Base-by-base conservation (phyloP, 2,329 filamentous ascomycete genomes). In the Aureobasidium zeae region DNA sequence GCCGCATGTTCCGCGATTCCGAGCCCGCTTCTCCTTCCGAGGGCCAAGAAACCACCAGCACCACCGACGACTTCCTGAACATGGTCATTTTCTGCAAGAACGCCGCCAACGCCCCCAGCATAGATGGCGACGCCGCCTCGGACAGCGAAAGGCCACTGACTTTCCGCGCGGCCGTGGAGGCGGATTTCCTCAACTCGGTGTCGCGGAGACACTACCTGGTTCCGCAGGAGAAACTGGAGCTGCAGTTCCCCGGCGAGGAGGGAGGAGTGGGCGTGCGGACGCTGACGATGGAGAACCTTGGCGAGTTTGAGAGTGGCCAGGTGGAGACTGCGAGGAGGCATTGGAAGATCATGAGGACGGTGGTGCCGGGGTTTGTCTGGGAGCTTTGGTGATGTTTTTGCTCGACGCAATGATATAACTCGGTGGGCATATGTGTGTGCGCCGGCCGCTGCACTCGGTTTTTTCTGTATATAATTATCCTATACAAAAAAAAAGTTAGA, bases 51-150 rank as follows among this genome's bases (percentile, higher is more conserved):
- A 39, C 48, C 2, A n/a, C n/a, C n/a, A n/a, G n/a, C n/a, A n/a
- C n/a, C n/a, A n/a, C n/a, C n/a, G n/a, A n/a, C n/a, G 85, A 94
- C 57, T 95, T 96, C 61, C 86, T 87, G 59, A 98, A 98, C 68
- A 86, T 96, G 75, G 84, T 96, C 34, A 79, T 96, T 48, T 95
- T 95, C 68, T 98, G 91, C 70, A 64, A 67, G 0, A 43, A 43
- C 4, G 12, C 34, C 15, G 26, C 19, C 11, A n/a, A n/a, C n/a
- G n/a, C n/a, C n/a, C n/a, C n/a, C n/a, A n/a, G n/a, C n/a, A n/a
- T n/a, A n/a, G 28, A 10, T 9, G 16, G 17, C 13, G 15, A 25
- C 12, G n/a, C n/a, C n/a, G n/a, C n/a, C n/a, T n/a, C n/a, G n/a
- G n/a, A n/a, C n/a, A n/a, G n/a, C n/a, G n/a, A n/a, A n/a, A n/a